Evolutionary conservation across 148 eudicot genomes (phyloP).

Genomic region (Selenicereus undatus): DNA sequence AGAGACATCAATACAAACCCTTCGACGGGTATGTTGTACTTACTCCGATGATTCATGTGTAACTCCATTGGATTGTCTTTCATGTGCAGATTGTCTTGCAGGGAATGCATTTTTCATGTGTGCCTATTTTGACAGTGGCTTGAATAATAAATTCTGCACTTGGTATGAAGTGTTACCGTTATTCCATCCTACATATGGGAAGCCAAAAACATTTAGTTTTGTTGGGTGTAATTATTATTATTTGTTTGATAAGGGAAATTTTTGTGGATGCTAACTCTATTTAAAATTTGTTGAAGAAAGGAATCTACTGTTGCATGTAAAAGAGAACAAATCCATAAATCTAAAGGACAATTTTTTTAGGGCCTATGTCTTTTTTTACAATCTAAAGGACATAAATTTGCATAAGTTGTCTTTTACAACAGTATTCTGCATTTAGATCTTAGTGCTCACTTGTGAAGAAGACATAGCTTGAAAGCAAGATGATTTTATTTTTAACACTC

Average conservation of each 20-base stretch:
- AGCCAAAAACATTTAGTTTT: background rate
- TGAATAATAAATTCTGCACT: background rate
- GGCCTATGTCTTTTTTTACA: background rate
- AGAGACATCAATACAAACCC: constrained; percentile 60
- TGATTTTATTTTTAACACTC: background rate
- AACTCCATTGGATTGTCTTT: background rate
- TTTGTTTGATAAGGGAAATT: background rate
- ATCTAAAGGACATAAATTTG: too few species aligned
- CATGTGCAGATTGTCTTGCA: background rate
- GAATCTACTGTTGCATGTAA: background rate
- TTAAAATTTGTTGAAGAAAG: background rate
- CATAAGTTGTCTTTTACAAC: background rate
- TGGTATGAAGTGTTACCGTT: background rate
- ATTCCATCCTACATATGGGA: background rate
- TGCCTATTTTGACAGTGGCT: background rate
- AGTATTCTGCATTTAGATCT: background rate
- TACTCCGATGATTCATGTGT: background rate
- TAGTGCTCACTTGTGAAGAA: background rate
- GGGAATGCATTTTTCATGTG: background rate
- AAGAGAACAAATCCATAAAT: background rate
- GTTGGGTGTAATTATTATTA: background rate
- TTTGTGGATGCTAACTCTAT: background rate
- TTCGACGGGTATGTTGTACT: constrained; percentile 60
- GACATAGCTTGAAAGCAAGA: background rate
- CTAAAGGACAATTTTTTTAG: background rate